phyloP scores from a whole-genome alignment of 2,329 filamentous ascomycete genomes.

The Colletotrichum spaethianum region DNA sequence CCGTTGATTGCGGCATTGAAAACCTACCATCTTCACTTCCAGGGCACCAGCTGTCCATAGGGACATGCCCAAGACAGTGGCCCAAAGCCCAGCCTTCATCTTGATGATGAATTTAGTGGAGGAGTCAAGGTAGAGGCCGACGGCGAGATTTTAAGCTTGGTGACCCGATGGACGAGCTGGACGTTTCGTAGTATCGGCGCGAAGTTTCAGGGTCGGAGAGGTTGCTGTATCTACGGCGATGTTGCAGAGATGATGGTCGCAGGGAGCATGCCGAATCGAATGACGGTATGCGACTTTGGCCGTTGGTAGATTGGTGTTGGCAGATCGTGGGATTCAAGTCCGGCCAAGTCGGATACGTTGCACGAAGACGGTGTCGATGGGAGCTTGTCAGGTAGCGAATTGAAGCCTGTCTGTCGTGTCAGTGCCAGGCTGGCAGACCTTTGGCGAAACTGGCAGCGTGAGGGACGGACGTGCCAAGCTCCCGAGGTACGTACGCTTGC shows the following conservation, averaged over 20 bases:
- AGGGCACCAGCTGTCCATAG: conserved; percentile 68
- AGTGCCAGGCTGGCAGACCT: conserved; percentile 37
- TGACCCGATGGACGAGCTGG: not conserved
- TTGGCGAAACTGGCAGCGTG: conserved; percentile 36
- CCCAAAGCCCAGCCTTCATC: conserved; percentile 70
- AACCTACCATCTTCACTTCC: conserved; percentile 70
- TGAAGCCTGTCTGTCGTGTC: conserved; percentile 2
- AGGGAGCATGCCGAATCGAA: conserved; percentile 25
- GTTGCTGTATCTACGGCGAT: conserved; percentile 24
- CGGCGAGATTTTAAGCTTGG: conserved; percentile 8
- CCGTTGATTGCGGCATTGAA: conserved; percentile 16
- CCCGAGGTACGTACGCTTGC: conserved; percentile 27
- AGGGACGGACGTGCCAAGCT: conserved; percentile 39
- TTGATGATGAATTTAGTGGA: conserved; percentile 42
- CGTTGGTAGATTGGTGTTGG: conserved; percentile 8
- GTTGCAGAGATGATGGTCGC: conserved; percentile 18
- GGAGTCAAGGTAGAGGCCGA: not conserved
- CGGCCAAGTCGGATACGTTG: conserved; percentile 35
- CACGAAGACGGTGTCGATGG: conserved; percentile 18
- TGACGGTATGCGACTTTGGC: conserved; percentile 10
- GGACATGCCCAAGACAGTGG: conserved; percentile 68
- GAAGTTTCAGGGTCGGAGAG: not conserved
- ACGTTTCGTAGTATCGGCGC: conserved; percentile 1
- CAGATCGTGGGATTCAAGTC: conserved; percentile 24
- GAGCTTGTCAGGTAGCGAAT: conserved; percentile 18